Evolutionary conservation across 257 asterid genomes (phyloP), one percentile per base, ranked within the genome.

Genomic region (Forsythia suspensa): DNA sequence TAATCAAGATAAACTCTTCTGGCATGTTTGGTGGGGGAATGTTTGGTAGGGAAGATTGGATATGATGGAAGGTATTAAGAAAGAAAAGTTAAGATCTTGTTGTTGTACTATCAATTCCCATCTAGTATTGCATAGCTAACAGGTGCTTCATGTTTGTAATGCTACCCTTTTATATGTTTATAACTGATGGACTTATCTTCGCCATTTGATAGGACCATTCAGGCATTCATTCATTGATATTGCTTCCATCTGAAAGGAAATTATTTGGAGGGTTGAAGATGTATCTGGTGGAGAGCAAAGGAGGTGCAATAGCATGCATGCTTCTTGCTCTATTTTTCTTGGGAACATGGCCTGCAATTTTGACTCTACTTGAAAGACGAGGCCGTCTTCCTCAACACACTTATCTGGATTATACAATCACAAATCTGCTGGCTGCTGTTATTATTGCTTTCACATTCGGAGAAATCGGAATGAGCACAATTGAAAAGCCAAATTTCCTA

Each of bases 341-440:
- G 72, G 90, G 90, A 18, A 88, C 92, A 80, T 88, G 88, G 88
- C 92, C 92, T 48, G 92, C 92, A 3, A 18, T 86, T 70, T 21
- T 88, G 73, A 86, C 91, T 59, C 79, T 86, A 8, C 81, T 88
- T 2, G 91, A 86, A 70, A 82, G 88, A 67, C 70, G 88, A 0
- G 91, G 90, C 0, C 91, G 90, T 43, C 87, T 88, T 51, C 91
- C 91, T 80, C 91, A 88, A 77, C 88, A 88, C 71, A 88, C 86
- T 12, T 88, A 86, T 41, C 90, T 88, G 36, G 92, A 84, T 75
- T 86, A 88, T 65, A 71, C 90, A 0, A 70, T 86, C 81, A 84
- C 88, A 3, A 88, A 88, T 81, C 82, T 88, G 0, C 77, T 88
- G 82, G 87, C 88, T 74, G 92, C 90, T 73, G 82, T 80, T 10